Percentiles rank a stretch among this genome's conserved stretches.
Evolutionary conservation across 1,139 yeast species (phyloP).

Genomic region (Zygoascus sp.): DNA sequence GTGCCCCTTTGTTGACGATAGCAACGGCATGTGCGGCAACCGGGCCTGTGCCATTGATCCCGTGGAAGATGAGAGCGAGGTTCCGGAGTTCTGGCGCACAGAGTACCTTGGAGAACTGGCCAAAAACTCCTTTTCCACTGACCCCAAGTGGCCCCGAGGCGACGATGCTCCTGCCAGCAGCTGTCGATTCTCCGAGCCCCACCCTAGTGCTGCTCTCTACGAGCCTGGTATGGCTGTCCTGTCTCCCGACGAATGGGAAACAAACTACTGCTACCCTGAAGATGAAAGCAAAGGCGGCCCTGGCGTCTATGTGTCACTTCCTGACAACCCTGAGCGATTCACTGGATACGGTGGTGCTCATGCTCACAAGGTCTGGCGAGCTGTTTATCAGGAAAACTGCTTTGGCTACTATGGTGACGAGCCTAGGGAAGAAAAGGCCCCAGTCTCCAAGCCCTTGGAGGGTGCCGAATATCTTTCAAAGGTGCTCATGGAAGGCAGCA

Average conservation of each 20-base stretch:
- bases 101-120: conserved; percentile 62
- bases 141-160: conserved; percentile 24
- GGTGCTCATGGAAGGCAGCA: conserved; percentile 24
- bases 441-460: neutral
- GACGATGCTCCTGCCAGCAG: conserved; percentile 1
- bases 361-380: conserved; percentile 87
- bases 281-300: conserved; percentile 41
- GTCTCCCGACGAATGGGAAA: conserved; percentile 17
- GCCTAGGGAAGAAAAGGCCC: conserved; percentile 5
- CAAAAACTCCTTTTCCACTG: conserved; percentile 41
- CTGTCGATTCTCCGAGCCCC: neutral
- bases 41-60: conserved; percentile 92
- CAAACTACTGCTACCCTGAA: conserved; percentile 58
- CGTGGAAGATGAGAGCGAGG: conserved; percentile 47
- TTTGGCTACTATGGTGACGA: conserved; percentile 52
- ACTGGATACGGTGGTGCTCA: conserved; percentile 96
- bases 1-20: conserved; percentile 86
- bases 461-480: conserved; percentile 22
- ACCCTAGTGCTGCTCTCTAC: conserved; percentile 1
- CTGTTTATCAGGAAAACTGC: conserved; percentile 89
- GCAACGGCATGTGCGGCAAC: conserved; percentile 81
- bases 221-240: conserved; percentile 7
- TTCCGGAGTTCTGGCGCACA: conserved; percentile 72
- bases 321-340: conserved; percentile 90
- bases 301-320: conserved; percentile 80